Evolutionary conservation across 2,329 filamentous ascomycete species (phyloP).

Genomic region (Pseudocercospora crystallina): DNA sequence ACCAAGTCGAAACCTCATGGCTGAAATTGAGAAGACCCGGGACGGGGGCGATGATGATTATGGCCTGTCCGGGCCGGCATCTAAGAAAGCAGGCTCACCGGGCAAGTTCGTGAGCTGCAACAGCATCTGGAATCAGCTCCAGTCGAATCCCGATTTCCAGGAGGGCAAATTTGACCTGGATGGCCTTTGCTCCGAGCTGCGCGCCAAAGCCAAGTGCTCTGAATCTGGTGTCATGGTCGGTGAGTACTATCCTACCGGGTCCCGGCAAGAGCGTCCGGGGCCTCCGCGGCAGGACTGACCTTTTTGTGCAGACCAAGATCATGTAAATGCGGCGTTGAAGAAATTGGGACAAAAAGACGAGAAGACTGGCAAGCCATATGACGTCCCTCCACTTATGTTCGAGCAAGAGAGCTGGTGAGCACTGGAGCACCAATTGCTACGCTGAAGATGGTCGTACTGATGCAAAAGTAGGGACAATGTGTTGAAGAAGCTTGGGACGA

Average conservation of each 20-base stretch:
- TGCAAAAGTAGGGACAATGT: slow-evolving; percentile 11
- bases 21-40: slow-evolving; percentile 74
- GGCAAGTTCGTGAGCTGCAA: slow-evolving; percentile 76
- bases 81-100: slow-evolving; percentile 18
- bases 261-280: too few relatives aligned
- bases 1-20: slow-evolving; percentile 61
- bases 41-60: slow-evolving; percentile 67
- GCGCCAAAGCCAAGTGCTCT: slow-evolving; percentile 94
- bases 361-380: slow-evolving; percentile 8
- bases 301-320: slow-evolving; percentile 61
- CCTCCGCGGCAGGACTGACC: too few relatives aligned
- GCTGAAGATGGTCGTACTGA: background rate
- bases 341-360: slow-evolving; percentile 40
- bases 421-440: background rate
- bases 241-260: too few relatives aligned
- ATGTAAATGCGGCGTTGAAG: slow-evolving; percentile 68
- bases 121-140: slow-evolving; percentile 92
- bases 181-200: slow-evolving; percentile 84
- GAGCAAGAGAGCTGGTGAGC: slow-evolving; percentile 21
- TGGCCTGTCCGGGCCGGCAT: slow-evolving; percentile 22
- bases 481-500: slow-evolving; percentile 14
- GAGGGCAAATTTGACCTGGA: slow-evolving; percentile 93
- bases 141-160: slow-evolving; percentile 82
- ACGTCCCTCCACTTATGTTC: slow-evolving; percentile 13
- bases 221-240: slow-evolving; percentile 80